Conservation (phyloP, 106 monocot species). For the Triglochin maritima region DNA sequence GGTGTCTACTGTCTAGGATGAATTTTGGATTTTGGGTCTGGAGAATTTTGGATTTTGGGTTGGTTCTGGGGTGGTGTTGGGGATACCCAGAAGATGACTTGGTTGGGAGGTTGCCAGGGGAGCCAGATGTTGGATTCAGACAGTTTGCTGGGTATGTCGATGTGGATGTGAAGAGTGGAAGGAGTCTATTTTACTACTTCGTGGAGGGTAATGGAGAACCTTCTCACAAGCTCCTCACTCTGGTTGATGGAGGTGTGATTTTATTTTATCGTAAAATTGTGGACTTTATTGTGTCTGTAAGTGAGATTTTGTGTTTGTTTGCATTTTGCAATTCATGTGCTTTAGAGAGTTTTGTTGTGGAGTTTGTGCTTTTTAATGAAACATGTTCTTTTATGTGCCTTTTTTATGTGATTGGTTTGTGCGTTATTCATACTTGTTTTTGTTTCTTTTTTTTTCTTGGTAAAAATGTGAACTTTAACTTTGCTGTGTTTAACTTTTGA, state of each 20-base stretch:
- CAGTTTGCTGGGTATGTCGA: constrained; percentile 30
- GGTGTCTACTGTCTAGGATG: not conserved
- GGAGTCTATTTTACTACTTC: constrained; percentile 30
- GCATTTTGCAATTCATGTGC: not conserved
- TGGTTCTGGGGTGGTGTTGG: not conserved
- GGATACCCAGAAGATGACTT: constrained; percentile 22
- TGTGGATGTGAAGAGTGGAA: constrained; percentile 24
- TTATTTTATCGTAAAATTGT: not conserved
- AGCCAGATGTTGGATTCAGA: constrained; percentile 19
- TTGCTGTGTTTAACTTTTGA: too few relatives aligned
- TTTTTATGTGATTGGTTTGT: too few relatives aligned
- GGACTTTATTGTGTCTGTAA: not conserved
- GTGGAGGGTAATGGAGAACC: constrained; percentile 16
- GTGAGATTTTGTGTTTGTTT: not conserved
- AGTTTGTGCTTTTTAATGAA: too few relatives aligned
- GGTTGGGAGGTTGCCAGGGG: constrained; percentile 14
- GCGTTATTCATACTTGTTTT: too few relatives aligned
- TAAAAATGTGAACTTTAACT: too few relatives aligned
- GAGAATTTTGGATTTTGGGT: not conserved
- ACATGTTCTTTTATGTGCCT: too few relatives aligned
- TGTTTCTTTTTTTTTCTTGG: too few relatives aligned
- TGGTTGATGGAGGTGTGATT: constrained; percentile 81
- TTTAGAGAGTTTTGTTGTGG: too few relatives aligned
- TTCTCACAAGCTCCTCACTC: constrained; percentile 16
- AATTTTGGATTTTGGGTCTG: not conserved